Evolutionary conservation across 2,329 filamentous ascomycete species (phyloP).

Genomic region (Venturiaceae sp.): DNA sequence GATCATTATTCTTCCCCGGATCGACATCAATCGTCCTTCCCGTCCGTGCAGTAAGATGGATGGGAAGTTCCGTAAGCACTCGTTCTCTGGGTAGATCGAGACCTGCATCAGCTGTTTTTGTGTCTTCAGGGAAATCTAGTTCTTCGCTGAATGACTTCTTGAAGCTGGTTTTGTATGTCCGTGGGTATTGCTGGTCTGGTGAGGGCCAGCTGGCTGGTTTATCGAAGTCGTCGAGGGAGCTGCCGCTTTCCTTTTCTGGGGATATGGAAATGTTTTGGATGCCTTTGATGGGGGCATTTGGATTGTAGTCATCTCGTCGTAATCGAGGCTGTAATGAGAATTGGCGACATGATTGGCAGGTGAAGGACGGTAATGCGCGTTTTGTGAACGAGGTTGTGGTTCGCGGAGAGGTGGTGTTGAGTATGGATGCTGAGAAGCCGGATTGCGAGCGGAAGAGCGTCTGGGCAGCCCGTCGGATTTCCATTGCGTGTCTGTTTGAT

Average conservation of each 20-base stretch:
- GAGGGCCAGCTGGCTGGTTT: background rate
- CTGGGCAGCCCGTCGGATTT: conserved; percentile 18
- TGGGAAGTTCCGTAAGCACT: background rate
- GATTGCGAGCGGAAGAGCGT: conserved; percentile 18
- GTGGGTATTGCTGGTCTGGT: background rate
- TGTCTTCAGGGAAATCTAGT: background rate
- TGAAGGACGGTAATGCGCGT: background rate
- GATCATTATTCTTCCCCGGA: conserved; percentile 10
- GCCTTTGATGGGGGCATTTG: background rate
- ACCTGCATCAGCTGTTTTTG: background rate
- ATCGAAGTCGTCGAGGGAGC: background rate
- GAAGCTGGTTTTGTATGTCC: background rate
- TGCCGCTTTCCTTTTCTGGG: background rate
- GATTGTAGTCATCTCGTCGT: background rate
- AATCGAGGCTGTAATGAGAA: background rate
- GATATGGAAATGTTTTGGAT: background rate
- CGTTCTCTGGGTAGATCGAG: background rate
- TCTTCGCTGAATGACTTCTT: background rate
- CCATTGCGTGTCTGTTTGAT: conserved; percentile 15
- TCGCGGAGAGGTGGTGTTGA: conserved; percentile 9
- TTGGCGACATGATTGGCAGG: background rate
- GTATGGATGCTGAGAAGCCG: conserved; percentile 8
- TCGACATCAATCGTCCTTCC: conserved; percentile 31
- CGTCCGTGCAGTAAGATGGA: conserved; percentile 5
- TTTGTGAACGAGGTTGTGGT: conserved; percentile 8